A percentile compares a stretch with the other conserved stretches of the same genome.
phyloP scores from a whole-genome alignment of 306 rosid species.

The Abrus precatorius region DNA sequence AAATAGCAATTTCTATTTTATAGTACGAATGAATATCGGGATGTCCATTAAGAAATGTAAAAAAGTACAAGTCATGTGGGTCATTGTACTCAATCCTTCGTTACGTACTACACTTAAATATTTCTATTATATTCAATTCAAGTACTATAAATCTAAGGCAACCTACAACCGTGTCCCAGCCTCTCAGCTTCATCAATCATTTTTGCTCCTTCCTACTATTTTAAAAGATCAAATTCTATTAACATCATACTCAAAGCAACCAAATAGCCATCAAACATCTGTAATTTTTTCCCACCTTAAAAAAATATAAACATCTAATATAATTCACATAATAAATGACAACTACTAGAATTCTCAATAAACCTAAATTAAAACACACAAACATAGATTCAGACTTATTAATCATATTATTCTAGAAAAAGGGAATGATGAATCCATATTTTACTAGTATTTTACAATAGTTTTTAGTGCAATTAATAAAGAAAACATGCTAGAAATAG shows the following conservation, averaged over 20 bases:
- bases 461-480: too few relatives aligned
- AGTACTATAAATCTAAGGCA: not conserved
- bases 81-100: not conserved
- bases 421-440: too few relatives aligned
- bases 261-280: not conserved
- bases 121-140: constrained; percentile 4
- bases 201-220: not conserved
- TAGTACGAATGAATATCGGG: not conserved
- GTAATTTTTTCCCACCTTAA: not conserved
- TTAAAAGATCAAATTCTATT: not conserved
- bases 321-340: not conserved
- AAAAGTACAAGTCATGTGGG: not conserved
- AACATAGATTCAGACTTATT: not conserved
- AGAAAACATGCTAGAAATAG: too few relatives aligned
- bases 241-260: constrained; percentile 26
- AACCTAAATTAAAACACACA: not conserved
- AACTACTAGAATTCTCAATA: not conserved
- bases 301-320: not conserved
- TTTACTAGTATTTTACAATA: too few relatives aligned
- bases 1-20: not conserved
- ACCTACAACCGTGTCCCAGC: not conserved
- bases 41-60: not conserved
- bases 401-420: not conserved
- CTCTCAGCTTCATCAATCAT: not conserved
- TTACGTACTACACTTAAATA: not conserved